A percentile compares a stretch with the other conserved stretches of the same genome.
Evolutionary conservation across 495 filamentous ascomycete genomes (phyloP).

Genomic region (Daldinia childiae): DNA sequence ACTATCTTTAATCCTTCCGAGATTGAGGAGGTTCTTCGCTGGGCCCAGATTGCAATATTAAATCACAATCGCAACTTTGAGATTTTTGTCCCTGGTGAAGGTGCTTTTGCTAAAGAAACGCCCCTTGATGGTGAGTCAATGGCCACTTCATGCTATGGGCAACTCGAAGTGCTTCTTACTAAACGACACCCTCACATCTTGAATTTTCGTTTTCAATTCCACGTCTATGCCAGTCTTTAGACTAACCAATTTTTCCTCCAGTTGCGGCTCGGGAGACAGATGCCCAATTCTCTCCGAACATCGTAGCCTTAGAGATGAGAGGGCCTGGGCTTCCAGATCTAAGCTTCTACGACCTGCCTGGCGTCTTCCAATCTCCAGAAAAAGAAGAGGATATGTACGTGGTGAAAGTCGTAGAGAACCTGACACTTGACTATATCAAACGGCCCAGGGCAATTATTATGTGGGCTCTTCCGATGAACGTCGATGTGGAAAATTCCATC

Average conservation of each 20-base stretch:
- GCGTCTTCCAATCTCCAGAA: conserved; percentile 74
- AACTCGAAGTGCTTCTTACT: not conserved
- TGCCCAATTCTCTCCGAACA: conserved; percentile 80
- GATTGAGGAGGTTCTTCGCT: conserved; percentile 67
- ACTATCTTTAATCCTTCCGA: conserved; percentile 53
- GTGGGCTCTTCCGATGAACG: conserved; percentile 77
- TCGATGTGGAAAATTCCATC: conserved; percentile 75
- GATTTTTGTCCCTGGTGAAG: conserved; percentile 60
- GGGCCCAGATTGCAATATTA: conserved; percentile 77
- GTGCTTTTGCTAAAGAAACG: conserved; percentile 39
- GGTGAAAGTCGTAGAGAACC: conserved; percentile 70
- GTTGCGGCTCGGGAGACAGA: conserved; percentile 50
- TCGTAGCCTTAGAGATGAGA: conserved; percentile 76
- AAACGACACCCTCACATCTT: not conserved
- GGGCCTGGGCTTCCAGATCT: conserved; percentile 73
- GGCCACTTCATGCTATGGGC: not conserved
- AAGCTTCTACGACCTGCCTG: conserved; percentile 83
- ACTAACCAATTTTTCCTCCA: conserved; percentile 16
- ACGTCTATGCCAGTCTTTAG: not conserved
- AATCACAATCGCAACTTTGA: conserved; percentile 62
- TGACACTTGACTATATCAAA: conserved; percentile 72
- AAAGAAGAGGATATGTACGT: conserved; percentile 70
- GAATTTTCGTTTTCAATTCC: not conserved
- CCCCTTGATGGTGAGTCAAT: conserved; percentile 43
- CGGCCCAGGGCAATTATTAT: conserved; percentile 74